Base-by-base conservation (phyloP, 2,329 filamentous ascomycete genomes). In the Coniochaeta sp. region DNA sequence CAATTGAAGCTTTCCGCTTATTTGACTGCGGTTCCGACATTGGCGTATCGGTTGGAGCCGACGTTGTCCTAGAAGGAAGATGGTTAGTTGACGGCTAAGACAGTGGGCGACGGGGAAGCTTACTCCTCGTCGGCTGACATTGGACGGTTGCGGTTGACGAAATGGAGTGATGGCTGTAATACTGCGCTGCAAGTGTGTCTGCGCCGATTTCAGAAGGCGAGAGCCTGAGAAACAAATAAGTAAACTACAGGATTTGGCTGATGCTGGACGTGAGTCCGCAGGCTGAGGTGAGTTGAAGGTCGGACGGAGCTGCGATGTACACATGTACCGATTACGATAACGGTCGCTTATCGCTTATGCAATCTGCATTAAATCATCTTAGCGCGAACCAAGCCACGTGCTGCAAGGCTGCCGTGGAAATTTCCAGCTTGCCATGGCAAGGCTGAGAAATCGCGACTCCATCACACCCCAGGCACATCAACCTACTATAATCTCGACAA, bases 361-460 rank as follows among this genome's bases (percentile, higher is more conserved):
- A 24, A 10, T n/a, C 45, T 47, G 45, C 45, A 30, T 20, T 16
- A 45, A 31, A 30, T 47, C 20, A 14, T 26, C n/a, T n/a, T 42
- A 42, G 38, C 38, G 38, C 38, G 5, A 42, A 4, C 38, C n/a
- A n/a, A 28, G 27, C 26, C 45, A 30, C 28, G 27, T 47, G 45
- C 45, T 28, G 45, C 47, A 49, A 49, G 50, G 45, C 45, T 28
- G 22, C 13, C 50, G n/a, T 27, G 35, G 28, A 48, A 49, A 26
- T 31, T 35, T 32, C 31, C 28, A 35, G 31, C 47, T 49, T 14
- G 7, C 18, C 10, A 52, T 57, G 56, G 56, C 57, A 53, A 57
- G 58, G 51, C 54, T 55, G 51, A 55, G 52, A 56, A 49, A 49
- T 49, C 28, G 38, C 20, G 20, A 26, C 47, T 33, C 12, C 9